phyloP scores from a whole-genome alignment of 768 basidiomycete species.

The Boletus pseudo-olivaceus region DNA sequence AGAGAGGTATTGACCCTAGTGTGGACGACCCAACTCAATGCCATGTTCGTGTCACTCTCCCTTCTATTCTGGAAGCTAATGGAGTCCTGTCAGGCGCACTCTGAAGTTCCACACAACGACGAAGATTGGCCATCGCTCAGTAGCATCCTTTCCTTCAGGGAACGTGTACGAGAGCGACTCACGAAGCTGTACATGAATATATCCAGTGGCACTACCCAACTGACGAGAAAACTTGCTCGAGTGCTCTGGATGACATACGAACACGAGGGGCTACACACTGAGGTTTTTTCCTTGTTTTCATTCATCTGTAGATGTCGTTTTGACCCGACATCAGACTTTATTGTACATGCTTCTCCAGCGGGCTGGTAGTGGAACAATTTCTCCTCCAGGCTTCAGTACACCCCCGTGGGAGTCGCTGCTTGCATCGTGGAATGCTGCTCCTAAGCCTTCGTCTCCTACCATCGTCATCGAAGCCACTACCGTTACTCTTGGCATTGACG shows the following conservation, averaged over 20 bases:
- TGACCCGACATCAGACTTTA: slow-evolving; percentile 52
- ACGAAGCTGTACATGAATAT: slow-evolving; percentile 70
- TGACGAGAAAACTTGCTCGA: slow-evolving; percentile 68
- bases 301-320: neutral
- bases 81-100: slow-evolving; percentile 62
- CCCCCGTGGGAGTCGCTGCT: slow-evolving; percentile 70
- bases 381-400: slow-evolving; percentile 68
- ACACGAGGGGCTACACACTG: slow-evolving; percentile 86
- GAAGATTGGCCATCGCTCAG: slow-evolving; percentile 83
- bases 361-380: slow-evolving; percentile 71
- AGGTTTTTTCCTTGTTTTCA: slow-evolving; percentile 43
- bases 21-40: slow-evolving; percentile 87
- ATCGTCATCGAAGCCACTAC: slow-evolving; percentile 57
- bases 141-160: slow-evolving; percentile 71
- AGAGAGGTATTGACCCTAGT: slow-evolving; percentile 95
- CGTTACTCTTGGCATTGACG: slow-evolving; percentile 77
- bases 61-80: neutral
- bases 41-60: slow-evolving; percentile 53
- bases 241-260: slow-evolving; percentile 90
- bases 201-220: slow-evolving; percentile 41
- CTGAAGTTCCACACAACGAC: slow-evolving; percentile 73
- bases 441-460: slow-evolving; percentile 40
- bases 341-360: slow-evolving; percentile 92
- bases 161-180: slow-evolving; percentile 74
- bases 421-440: slow-evolving; percentile 43